phyloP scores from a whole-genome alignment of 257 asterid species.

The Solanum okadae region DNA sequence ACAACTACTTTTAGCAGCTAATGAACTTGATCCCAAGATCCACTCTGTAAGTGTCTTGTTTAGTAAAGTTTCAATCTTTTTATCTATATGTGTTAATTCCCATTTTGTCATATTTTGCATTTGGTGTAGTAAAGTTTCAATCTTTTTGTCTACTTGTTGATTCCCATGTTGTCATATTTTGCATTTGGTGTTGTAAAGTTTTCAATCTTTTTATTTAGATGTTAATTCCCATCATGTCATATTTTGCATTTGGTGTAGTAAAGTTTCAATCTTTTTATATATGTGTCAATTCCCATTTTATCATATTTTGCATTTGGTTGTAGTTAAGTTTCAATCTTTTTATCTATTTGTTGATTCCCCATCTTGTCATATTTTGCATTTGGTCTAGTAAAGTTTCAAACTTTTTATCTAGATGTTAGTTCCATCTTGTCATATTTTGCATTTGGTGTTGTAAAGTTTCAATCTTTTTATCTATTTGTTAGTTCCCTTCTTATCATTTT shows the following conservation, averaged over 20 bases:
- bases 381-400: background rate
- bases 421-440: background rate
- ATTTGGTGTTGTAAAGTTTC: background rate
- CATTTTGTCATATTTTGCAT: background rate
- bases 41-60: slow-evolving; percentile 22
- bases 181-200: background rate
- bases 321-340: background rate
- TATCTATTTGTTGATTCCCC: background rate
- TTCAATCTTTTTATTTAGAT: background rate
- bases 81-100: background rate
- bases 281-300: background rate
- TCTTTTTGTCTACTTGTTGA: background rate
- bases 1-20: slow-evolving; percentile 41
- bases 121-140: background rate
- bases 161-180: background rate
- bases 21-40: slow-evolving; percentile 28
- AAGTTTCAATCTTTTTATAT: background rate
- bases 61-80: background rate
- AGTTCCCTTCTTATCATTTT: background rate
- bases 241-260: background rate
- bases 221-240: background rate
- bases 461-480: background rate
- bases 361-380: background rate
- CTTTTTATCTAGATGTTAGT: background rate
- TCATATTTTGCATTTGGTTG: background rate